These are phyloP conservation scores for Rhizoclosmatium sp. DNA, from an alignment of 192 early-diverging fungal species.

Conservation along the genomic window DNA sequence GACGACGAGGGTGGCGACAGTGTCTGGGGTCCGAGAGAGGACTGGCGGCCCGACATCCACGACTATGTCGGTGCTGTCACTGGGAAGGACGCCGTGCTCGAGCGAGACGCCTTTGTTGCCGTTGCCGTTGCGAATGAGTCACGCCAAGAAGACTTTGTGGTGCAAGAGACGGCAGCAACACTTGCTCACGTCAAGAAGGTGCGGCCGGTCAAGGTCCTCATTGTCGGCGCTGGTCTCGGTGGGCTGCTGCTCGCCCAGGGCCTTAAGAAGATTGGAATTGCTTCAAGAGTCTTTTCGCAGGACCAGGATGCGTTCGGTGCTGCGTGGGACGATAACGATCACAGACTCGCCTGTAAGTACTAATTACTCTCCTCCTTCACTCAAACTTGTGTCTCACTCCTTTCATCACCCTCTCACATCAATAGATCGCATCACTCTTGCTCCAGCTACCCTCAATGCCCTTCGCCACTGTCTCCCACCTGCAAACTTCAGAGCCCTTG, in stretches of 20 bases:
- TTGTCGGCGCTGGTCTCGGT: slow-evolving; percentile 28
- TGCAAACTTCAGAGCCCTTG: slow-evolving; percentile 30
- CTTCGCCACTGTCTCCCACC: slow-evolving; percentile 31
- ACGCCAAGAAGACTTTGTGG: too few relatives aligned
- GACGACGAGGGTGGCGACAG: not conserved
- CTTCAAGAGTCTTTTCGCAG: slow-evolving; percentile 20
- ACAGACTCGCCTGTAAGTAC: slow-evolving; percentile 4
- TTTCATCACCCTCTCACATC: not conserved
- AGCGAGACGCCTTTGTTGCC: not conserved
- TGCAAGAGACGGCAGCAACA: not conserved
- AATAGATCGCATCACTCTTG: slow-evolving; percentile 14
- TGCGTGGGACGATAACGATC: slow-evolving; percentile 24
- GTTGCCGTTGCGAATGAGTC: too few relatives aligned
- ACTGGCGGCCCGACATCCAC: not conserved
- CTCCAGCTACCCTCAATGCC: slow-evolving; percentile 19
- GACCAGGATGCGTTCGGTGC: slow-evolving; percentile 27
- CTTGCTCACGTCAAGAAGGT: not conserved
- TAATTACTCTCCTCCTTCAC: not conserved
- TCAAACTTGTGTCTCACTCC: not conserved
- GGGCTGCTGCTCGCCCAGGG: slow-evolving; percentile 27
- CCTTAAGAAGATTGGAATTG: slow-evolving; percentile 26
- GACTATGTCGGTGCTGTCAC: not conserved
- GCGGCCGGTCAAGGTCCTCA: slow-evolving; percentile 20
- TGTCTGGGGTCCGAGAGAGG: not conserved
- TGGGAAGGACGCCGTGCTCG: not conserved